phyloP scores from a whole-genome alignment of 345 rosid species.

The Kandelia obovata region DNA sequence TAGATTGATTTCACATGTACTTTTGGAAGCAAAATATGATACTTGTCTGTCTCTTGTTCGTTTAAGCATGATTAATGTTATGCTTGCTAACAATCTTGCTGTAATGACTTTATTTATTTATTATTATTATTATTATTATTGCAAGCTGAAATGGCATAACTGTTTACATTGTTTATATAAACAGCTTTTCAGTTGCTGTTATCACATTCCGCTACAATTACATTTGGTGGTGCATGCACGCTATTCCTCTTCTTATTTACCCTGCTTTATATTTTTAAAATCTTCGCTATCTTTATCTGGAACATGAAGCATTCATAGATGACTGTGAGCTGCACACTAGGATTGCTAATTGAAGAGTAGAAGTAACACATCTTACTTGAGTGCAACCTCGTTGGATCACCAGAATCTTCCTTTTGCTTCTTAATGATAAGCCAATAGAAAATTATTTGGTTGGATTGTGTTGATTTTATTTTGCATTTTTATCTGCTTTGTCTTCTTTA shows the following conservation, averaged over 20 bases:
- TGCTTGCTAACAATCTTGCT: too few relatives aligned
- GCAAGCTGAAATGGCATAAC: too few relatives aligned
- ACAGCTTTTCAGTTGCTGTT: too few relatives aligned
- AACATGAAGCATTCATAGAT: not conserved
- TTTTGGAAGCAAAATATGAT: not conserved
- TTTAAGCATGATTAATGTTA: too few relatives aligned
- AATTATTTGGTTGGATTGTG: not conserved
- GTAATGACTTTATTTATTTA: too few relatives aligned
- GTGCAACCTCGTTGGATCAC: not conserved
- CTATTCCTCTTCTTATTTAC: too few relatives aligned
- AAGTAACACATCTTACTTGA: not conserved
- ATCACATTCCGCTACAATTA: too few relatives aligned
- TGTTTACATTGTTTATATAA: too few relatives aligned
- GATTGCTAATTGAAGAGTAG: not conserved
- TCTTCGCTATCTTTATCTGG: not conserved
- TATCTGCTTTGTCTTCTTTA: not conserved
- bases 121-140: too few relatives aligned
- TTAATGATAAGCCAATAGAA: not conserved
- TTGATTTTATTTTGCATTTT: not conserved
- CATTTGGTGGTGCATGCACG: too few relatives aligned
- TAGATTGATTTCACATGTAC: too few relatives aligned
- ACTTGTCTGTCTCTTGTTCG: too few relatives aligned
- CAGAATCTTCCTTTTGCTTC: constrained; percentile 1
- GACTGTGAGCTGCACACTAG: not conserved
- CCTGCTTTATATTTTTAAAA: not conserved